phyloP scores from a whole-genome alignment of 768 basidiomycete species.

The Candolleomyces efflorescens region DNA sequence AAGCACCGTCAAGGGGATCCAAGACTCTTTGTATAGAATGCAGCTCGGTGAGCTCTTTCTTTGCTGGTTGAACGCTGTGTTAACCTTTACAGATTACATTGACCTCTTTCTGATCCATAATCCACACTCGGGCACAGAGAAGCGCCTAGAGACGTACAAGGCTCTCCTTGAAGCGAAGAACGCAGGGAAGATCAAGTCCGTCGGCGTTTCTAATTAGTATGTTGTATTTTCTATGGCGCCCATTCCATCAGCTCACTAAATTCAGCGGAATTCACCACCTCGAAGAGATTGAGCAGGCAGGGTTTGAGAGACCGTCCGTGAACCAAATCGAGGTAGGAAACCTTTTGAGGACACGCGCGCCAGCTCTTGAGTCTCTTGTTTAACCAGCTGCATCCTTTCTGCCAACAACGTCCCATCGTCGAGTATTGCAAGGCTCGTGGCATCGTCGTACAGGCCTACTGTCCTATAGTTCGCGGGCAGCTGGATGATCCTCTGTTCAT shows the following conservation, averaged over 20 bases:
- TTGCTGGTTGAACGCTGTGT: background rate
- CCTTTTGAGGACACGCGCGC: background rate
- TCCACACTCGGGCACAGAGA: slow-evolving; percentile 53
- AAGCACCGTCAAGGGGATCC: slow-evolving; percentile 51
- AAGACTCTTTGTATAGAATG: slow-evolving; percentile 56
- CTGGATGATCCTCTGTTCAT: slow-evolving; percentile 1
- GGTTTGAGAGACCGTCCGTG: slow-evolving; percentile 58
- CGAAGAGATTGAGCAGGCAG: slow-evolving; percentile 60
- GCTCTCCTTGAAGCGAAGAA: slow-evolving; percentile 58
- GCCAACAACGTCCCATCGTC: slow-evolving; percentile 72
- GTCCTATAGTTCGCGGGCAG: slow-evolving; percentile 56
- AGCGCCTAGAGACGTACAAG: slow-evolving; percentile 61
- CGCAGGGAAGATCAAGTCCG: slow-evolving; percentile 58
- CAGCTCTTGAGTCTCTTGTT: background rate
- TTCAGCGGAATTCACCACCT: slow-evolving; percentile 64
- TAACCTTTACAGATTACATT: slow-evolving; percentile 26
- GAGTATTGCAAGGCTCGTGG: slow-evolving; percentile 56
- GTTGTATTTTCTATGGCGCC: slow-evolving; percentile 14
- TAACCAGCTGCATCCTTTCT: slow-evolving; percentile 66
- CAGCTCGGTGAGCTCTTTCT: slow-evolving; percentile 44
- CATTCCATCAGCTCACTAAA: background rate
- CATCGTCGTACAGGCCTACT: slow-evolving; percentile 67
- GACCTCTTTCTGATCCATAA: slow-evolving; percentile 80
- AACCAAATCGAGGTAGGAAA: slow-evolving; percentile 68
- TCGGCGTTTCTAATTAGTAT: slow-evolving; percentile 81